These are phyloP conservation scores for Chaetomium olivaceum DNA, from an alignment of 2,329 filamentous ascomycete species.

Conservation along the genomic window DNA sequence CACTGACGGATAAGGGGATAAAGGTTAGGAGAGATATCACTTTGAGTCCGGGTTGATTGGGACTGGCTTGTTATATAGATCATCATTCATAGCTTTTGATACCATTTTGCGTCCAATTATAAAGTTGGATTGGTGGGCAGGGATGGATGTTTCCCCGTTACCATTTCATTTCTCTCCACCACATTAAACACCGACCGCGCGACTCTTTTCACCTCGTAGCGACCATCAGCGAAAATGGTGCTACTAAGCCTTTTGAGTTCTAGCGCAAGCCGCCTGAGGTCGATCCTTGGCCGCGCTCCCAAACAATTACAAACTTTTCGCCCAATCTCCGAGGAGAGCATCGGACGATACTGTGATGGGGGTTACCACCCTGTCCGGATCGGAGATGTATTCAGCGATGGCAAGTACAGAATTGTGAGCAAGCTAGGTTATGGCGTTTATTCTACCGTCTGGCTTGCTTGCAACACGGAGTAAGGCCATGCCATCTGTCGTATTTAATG, in stretches of 20 bases:
- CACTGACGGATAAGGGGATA: background rate
- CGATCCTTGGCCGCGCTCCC: background rate
- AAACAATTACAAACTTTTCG: background rate
- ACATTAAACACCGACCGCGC: too few species aligned
- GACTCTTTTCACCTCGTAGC: too few species aligned
- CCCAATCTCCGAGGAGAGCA: slow-evolving; percentile 6
- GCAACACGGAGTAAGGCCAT: slow-evolving; percentile 12
- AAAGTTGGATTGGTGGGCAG: too few species aligned
- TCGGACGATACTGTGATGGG: slow-evolving; percentile 6
- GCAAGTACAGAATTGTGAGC: slow-evolving; percentile 9
- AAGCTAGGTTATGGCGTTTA: slow-evolving; percentile 21
- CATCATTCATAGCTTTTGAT: background rate
- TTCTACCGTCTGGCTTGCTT: slow-evolving; percentile 23
- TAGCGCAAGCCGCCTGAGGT: background rate
- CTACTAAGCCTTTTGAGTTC: background rate
- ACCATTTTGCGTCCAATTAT: background rate
- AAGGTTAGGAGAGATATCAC: background rate
- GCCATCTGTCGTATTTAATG: background rate
- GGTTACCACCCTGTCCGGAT: slow-evolving; percentile 25
- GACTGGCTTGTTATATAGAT: too few species aligned
- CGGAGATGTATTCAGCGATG: slow-evolving; percentile 16
- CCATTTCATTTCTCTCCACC: too few species aligned
- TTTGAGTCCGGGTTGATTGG: background rate
- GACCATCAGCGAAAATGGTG: background rate
- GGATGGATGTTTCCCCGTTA: too few species aligned